Evolutionary conservation across 345 rosid genomes (phyloP).

Genomic region (Citrus hindsii): DNA sequence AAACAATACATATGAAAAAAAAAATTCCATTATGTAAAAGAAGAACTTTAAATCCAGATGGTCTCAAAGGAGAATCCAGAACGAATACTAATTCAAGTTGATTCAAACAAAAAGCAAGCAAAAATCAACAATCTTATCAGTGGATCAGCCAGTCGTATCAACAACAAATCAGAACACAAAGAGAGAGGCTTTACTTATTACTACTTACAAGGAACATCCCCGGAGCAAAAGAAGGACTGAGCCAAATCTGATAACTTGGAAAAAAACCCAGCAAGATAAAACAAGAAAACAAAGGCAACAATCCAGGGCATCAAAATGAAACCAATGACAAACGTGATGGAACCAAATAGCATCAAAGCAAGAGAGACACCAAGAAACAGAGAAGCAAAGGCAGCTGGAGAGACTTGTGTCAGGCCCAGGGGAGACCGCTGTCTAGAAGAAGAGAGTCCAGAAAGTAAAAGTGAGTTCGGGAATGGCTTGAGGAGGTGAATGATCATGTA

Average conservation of each 20-base stretch:
- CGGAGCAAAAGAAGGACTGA: neutral
- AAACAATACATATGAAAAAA: no score
- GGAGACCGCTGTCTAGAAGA: neutral
- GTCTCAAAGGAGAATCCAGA: neutral
- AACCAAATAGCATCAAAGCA: conserved; percentile 22
- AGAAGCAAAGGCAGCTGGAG: conserved; percentile 17
- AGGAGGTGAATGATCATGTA: conserved; percentile 3
- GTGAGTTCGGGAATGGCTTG: neutral
- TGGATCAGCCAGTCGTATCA: no score
- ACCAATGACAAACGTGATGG: conserved; percentile 21
- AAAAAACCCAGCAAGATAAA: conserved; percentile 7
- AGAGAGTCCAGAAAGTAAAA: neutral
- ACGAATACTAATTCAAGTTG: neutral
- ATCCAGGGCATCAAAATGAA: conserved; percentile 23
- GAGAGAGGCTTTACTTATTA: neutral
- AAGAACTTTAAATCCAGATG: neutral
- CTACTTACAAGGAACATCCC: neutral
- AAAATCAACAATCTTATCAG: no score
- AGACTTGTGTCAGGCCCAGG: neutral
- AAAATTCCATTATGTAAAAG: no score
- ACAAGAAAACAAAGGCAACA: neutral
- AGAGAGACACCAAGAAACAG: conserved; percentile 11
- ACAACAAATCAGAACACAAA: neutral
- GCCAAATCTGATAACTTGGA: conserved; percentile 1
- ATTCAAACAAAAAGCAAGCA: neutral